Percentiles rank a stretch among this genome's conserved stretches.
Conservation (phyloP, 2,329 filamentous ascomycete species). For the Phialophora expanda region DNA sequence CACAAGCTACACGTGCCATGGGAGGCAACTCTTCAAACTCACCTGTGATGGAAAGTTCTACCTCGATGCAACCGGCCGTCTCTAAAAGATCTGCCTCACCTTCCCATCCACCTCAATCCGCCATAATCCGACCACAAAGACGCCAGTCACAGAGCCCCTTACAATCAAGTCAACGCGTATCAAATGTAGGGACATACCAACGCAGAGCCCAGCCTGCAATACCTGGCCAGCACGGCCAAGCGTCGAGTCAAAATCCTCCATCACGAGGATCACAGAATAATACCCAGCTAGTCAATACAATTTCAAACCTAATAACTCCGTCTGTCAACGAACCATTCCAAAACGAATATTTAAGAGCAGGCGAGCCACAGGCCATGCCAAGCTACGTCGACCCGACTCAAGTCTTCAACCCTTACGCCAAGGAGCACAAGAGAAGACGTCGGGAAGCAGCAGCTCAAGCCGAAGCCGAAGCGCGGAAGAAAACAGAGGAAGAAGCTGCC, state of each 20-base stretch:
- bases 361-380: constrained; percentile 41
- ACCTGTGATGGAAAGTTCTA: constrained; percentile 16
- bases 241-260: constrained; percentile 8
- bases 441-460: constrained; percentile 45
- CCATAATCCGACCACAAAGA: constrained; percentile 12
- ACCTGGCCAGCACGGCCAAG: constrained; percentile 10
- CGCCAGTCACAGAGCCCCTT: constrained; percentile 8
- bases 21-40: constrained; percentile 21
- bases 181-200: constrained; percentile 2
- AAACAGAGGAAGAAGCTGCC: constrained; percentile 25
- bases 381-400: constrained; percentile 59
- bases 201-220: constrained; percentile 11
- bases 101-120: constrained; percentile 19
- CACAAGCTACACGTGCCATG: constrained; percentile 16
- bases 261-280: constrained; percentile 1
- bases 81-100: constrained; percentile 30
- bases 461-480: constrained; percentile 42
- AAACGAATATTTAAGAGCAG: constrained; percentile 15
- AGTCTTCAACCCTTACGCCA: constrained; percentile 60
- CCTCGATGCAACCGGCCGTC: not conserved
- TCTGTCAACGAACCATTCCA: constrained; percentile 22
- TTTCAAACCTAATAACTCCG: constrained; percentile 34
- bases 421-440: constrained; percentile 52
- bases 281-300: constrained; percentile 26
- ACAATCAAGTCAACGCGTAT: constrained; percentile 1